Base-by-base conservation (phyloP, 2,329 filamentous ascomycete species). In the Penicillium sp. region DNA sequence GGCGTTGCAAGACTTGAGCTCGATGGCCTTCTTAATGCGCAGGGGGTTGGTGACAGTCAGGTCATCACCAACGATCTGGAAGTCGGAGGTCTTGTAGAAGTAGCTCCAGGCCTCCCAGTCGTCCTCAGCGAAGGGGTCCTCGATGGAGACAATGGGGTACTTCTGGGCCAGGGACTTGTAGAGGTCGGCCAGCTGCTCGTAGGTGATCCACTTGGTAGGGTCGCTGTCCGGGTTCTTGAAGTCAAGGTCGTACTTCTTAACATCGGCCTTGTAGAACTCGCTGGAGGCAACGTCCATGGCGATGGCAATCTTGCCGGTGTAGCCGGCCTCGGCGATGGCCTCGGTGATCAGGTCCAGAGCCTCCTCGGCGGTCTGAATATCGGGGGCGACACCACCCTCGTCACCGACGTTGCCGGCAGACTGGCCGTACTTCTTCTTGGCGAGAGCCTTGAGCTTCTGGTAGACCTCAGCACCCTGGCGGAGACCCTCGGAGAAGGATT, bases 61-160 rank as follows among this genome's bases (percentile, higher is more conserved):
- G 71, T 98, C 93, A 70, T 98, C 93, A 78, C 85, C 93, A 61
- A 98, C 93, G 70, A 98, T 89, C 82, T 98, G 93, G 80, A 94
- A 90, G 75, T 96, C 85, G 69, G 89, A 89, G 65, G 88, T 93
- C 87, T 96, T 96, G 86, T 86, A 95, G 86, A 97, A 98, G 85
- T 97, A 95, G 84, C 88, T 95, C 93, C 93, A 98, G 54, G 93
- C 93, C 83, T 97, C 91, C 93, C 93, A 98, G 81, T 98, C 93
- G 68, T 97, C 93, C 83, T 98, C 93, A 58, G 89, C 91, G 77
- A 98, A 98, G 70, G 93, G 93, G 73, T 98, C 93, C 79, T 98
- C 93, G 65, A 98, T 97, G 74, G 83, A 88, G 77, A 97, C 89
- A 68, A 98, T 98, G 67, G 93, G 91, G 80, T 98, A 98, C 79